A percentile compares a stretch with the other conserved stretches of the same genome.
These are phyloP conservation scores for Termitomyces bulborhizus DNA, from an alignment of 768 basidiomycete species.

Conservation along the genomic window DNA sequence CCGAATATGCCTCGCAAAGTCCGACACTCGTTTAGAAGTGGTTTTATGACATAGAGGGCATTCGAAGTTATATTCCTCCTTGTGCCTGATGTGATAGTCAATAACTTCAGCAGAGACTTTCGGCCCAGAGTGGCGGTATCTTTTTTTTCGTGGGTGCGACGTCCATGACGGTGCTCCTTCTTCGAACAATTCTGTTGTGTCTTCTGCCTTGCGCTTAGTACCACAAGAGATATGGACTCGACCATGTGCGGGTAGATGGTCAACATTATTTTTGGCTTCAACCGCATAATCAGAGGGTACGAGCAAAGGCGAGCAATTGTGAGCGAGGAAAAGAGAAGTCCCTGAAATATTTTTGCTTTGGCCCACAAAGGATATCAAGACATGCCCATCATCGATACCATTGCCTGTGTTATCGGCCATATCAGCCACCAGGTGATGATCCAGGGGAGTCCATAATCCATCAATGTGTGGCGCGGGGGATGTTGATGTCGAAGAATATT, in stretches of 20 bases:
- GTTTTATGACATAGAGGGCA: neutral
- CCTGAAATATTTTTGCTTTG: neutral
- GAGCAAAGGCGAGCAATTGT: too few relatives aligned
- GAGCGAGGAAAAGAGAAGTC: neutral
- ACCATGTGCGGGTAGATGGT: neutral
- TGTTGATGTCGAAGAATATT: neutral
- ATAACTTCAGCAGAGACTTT: neutral
- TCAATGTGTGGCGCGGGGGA: neutral
- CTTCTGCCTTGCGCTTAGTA: neutral
- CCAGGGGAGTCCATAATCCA: neutral
- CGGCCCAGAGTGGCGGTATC: neutral
- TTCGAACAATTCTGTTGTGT: neutral
- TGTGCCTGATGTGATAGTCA: neutral
- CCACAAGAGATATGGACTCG: neutral
- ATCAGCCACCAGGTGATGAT: too few relatives aligned
- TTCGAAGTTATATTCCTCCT: neutral
- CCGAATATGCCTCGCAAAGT: neutral
- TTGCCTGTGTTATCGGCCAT: neutral
- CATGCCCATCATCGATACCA: neutral
- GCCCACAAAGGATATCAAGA: neutral
- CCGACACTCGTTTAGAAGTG: neutral
- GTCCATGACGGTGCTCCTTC: neutral
- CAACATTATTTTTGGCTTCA: neutral
- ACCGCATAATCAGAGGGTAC: neutral
- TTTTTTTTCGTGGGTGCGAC: neutral